Conservation (phyloP, 495 filamentous ascomycete species). For the Penicillium coffeae region DNA sequence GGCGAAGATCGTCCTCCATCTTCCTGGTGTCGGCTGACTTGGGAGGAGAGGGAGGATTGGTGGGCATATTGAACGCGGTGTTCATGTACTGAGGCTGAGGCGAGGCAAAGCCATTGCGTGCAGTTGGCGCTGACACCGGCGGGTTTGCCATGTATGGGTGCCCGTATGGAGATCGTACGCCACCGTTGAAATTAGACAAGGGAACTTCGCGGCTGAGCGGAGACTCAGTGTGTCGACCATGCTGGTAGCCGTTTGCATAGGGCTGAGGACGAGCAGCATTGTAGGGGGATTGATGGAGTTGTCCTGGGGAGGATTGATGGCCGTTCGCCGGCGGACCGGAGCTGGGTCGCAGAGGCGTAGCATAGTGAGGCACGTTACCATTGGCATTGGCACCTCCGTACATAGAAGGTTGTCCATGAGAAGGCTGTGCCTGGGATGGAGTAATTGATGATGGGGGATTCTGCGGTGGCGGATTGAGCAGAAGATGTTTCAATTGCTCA, state of each 20-base stretch:
- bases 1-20: slow-evolving; percentile 53
- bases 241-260: slow-evolving; percentile 13
- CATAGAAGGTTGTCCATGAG: slow-evolving; percentile 9
- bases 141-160: slow-evolving; percentile 3
- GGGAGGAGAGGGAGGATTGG: slow-evolving; percentile 22
- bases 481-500: slow-evolving; percentile 43
- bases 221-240: slow-evolving; percentile 19
- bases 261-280: slow-evolving; percentile 16
- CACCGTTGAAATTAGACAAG: slow-evolving; percentile 2
- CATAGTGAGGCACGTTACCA: slow-evolving; percentile 30
- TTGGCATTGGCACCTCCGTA: slow-evolving; percentile 12
- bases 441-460: no score
- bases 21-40: slow-evolving; percentile 37
- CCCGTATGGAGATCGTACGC: not conserved
- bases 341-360: slow-evolving; percentile 34
- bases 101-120: slow-evolving; percentile 13
- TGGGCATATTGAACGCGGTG: slow-evolving; percentile 20
- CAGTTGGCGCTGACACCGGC: slow-evolving; percentile 6
- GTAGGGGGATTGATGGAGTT: slow-evolving; percentile 8
- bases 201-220: slow-evolving; percentile 25
- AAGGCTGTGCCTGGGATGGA: no score
- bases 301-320: slow-evolving; percentile 8
- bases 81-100: slow-evolving; percentile 22
- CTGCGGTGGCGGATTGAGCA: slow-evolving; percentile 45
- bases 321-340: slow-evolving; percentile 11